phyloP scores from a whole-genome alignment of 1,139 yeast genomes.

The Scheffersomyces insectosa region DNA sequence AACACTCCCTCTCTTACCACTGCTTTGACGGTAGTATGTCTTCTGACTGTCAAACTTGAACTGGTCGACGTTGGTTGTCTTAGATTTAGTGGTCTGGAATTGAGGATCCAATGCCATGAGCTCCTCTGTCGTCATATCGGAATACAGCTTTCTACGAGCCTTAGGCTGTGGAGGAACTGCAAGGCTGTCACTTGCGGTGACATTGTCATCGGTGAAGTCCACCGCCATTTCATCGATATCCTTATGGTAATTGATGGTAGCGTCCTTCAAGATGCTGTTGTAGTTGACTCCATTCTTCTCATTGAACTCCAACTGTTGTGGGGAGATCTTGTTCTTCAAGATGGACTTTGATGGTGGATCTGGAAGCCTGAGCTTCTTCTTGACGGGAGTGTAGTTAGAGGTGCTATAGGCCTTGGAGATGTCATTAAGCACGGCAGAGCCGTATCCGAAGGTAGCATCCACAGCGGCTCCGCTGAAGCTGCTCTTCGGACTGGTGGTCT shows the following conservation, averaged over 20 bases:
- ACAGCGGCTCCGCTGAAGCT: background rate
- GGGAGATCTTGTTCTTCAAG: constrained; percentile 38
- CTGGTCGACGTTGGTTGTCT: constrained; percentile 32
- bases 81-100: constrained; percentile 36
- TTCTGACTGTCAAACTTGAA: constrained; percentile 44
- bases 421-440: constrained; percentile 13
- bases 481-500: constrained; percentile 2
- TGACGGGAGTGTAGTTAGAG: constrained; percentile 8
- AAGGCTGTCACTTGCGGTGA: constrained; percentile 3
- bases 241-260: constrained; percentile 23
- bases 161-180: constrained; percentile 4
- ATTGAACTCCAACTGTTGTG: constrained; percentile 30
- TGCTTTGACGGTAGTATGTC: constrained; percentile 33
- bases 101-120: constrained; percentile 61
- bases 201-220: constrained; percentile 6
- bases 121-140: constrained; percentile 67
- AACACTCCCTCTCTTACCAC: constrained; percentile 13
- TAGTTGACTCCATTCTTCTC: constrained; percentile 5
- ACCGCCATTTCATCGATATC: constrained; percentile 18
- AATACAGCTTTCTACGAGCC: constrained; percentile 53
- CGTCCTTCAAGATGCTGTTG: constrained; percentile 13
- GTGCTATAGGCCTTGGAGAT: constrained; percentile 15
- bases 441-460: constrained; percentile 14
- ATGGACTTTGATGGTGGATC: constrained; percentile 43
- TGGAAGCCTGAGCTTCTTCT: constrained; percentile 21